Evolutionary conservation across 805 yeast species (phyloP), one percentile per base, ranked within the genome.

Genomic region (Lachancea mirantina): DNA sequence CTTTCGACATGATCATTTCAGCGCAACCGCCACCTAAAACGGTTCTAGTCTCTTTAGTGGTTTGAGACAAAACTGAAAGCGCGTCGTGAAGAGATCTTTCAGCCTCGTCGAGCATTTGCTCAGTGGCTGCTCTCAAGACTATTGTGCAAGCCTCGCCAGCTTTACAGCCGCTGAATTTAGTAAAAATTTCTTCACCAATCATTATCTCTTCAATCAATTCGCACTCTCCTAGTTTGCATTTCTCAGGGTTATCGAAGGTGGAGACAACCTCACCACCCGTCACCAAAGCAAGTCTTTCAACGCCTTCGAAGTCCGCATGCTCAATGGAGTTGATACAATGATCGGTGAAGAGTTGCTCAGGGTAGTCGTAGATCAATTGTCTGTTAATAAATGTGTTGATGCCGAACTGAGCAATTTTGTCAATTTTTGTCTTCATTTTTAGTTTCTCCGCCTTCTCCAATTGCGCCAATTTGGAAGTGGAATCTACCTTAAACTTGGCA

Each of bases 221-320:
- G 69, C 97, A 89, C 55, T 76, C 72, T 28, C 98, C 98, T 32
- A 88, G 64, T 56, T 75, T 80, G 36, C 84, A 95, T 36, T 72
- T 72, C 34, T 83, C 94, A 16, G 97, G 95, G 46, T 78, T 70
- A 55, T 92, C 99, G 57, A 92, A 92, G 2, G 97, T 89, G 6
- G 97, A 87, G 2, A 79, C 95, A 33, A 92, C 96, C 67, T 92
- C 97, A 55, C 96, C 98, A 32, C 98, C 98, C 8, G 97, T 88
- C 19, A 87, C 98, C 24, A 89, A 68, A 2, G 98, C 95, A 46
- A 92, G 72, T 57, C 97, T 78, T 67, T 92, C 98, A 35, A 92
- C 84, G 52, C 97, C 99, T 52, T 84, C 97, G 50, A 92, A 92
- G 61, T 92, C 98, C 10, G 98, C 97, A 56, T 92, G 98, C 61